Evolutionary conservation across 768 basidiomycete species (phyloP).

Genomic region (Boletellus ananiceps): DNA sequence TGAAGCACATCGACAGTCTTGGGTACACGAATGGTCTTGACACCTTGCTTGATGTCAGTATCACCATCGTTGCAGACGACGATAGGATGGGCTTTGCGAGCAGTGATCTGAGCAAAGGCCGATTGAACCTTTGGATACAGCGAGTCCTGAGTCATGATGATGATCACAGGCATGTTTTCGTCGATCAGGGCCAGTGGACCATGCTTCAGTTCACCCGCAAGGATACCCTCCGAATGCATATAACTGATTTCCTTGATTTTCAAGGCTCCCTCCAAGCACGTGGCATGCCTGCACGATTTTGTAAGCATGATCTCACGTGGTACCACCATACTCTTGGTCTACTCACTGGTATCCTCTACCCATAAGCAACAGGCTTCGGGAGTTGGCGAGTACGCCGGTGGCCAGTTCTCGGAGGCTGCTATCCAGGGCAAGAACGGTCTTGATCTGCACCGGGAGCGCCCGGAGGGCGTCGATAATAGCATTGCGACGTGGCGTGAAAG

Average conservation of each 20-base stretch:
- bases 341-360: constrained; percentile 94
- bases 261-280: constrained; percentile 94
- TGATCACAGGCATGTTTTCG: constrained; percentile 98
- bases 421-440: constrained; percentile 80
- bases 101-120: constrained; percentile 94
- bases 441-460: constrained; percentile 85
- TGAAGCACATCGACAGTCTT: constrained; percentile 93
- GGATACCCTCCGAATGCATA: constrained; percentile 62
- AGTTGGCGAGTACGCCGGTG: constrained; percentile 64
- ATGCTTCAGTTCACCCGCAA: constrained; percentile 98
- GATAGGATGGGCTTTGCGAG: constrained; percentile 93
- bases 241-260: constrained; percentile 99
- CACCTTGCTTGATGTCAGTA: constrained; percentile 63
- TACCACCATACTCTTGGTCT: neutral
- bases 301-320: neutral
- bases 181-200: constrained; percentile 97
- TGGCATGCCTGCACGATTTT: constrained; percentile 61
- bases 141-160: constrained; percentile 99
- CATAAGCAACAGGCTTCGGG: constrained; percentile 92
- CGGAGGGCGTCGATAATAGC: constrained; percentile 93
- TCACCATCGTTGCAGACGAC: constrained; percentile 95
- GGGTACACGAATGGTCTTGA: constrained; percentile 91
- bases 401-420: constrained; percentile 75
- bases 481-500: constrained; percentile 83
- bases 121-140: constrained; percentile 97